Percentiles rank a stretch among this genome's conserved stretches.
Conservation (phyloP, 2,329 filamentous ascomycete species). For the Magnaporthiopsis incrustans region DNA sequence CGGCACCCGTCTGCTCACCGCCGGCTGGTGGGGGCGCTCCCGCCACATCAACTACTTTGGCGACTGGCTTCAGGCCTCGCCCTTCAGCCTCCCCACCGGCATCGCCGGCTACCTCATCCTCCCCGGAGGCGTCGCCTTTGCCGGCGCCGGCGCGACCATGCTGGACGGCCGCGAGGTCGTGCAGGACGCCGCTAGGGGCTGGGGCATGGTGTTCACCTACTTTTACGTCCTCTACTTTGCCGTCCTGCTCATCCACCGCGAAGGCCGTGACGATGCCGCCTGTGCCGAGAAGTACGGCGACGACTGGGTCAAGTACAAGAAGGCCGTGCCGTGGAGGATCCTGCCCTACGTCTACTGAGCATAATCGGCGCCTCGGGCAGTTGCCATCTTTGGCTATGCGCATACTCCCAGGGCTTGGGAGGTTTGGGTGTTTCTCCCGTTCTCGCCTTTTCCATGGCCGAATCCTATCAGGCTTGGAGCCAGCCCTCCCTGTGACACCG, state of each 20-base stretch:
- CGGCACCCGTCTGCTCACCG: slow-evolving; percentile 69
- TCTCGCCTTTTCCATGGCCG: too few relatives aligned
- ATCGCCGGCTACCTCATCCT: slow-evolving; percentile 69
- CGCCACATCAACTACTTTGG: slow-evolving; percentile 90
- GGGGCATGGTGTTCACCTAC: slow-evolving; percentile 84
- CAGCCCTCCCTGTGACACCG: too few relatives aligned
- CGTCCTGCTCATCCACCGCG: slow-evolving; percentile 76
- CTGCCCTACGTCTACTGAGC: slow-evolving; percentile 73
- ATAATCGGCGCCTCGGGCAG: too few relatives aligned
- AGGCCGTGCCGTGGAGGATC: slow-evolving; percentile 72
- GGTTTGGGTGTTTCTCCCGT: too few relatives aligned
- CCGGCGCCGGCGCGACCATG: slow-evolving; percentile 46
- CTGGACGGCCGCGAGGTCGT: slow-evolving; percentile 56
- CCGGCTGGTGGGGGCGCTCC: slow-evolving; percentile 83
- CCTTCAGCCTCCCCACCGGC: slow-evolving; percentile 76
- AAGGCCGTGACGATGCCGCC: slow-evolving; percentile 83
- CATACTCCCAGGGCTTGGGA: too few relatives aligned
- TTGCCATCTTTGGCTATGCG: too few relatives aligned
- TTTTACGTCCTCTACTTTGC: slow-evolving; percentile 94
- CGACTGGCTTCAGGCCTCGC: slow-evolving; percentile 85
- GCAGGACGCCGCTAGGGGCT: slow-evolving; percentile 66
- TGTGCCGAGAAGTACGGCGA: slow-evolving; percentile 85
- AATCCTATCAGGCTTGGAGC: too few relatives aligned
- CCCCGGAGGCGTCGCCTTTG: slow-evolving; percentile 38
- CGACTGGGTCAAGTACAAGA: slow-evolving; percentile 86